Evolutionary conservation across 2,329 filamentous ascomycete species (phyloP), one percentile per base, ranked within the genome.

Genomic region (Diaporthe destruens): DNA sequence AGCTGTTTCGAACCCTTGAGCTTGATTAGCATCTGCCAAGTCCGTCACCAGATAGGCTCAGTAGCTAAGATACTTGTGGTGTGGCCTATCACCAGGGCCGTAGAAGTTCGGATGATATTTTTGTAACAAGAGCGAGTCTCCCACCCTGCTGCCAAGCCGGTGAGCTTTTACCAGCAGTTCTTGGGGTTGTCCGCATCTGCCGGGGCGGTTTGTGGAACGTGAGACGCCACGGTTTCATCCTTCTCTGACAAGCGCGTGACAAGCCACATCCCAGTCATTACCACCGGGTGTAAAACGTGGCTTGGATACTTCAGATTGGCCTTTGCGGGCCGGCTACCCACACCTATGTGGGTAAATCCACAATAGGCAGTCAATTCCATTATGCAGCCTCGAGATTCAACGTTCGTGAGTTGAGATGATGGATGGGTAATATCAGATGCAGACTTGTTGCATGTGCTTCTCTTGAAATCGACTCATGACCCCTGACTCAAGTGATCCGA

Each of bases 211-310:
- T 25, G 36, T 63, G 59, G 42, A 23, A 65, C 44, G 51, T 65
- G 59, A 65, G 59, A 65, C 59, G 44, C 29, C 29, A 65, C 59
- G 44, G 59, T 65, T 51, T 65, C 59, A 65, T 23, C 42, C 29
- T 32, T 29, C 42, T 32, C 59, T 51, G 25, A 51, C 42, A 51
- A 36, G 59, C 42, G 59, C 42, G 42, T 65, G 42, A 65, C 51
- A 12, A 36, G 34, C 59, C 44, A 36, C 20, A 65, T 20, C 59
- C 59, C 25, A 6, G 59, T 5, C 42, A 16, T 34, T 51, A 65
- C 25, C 49, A 42, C 16, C 29, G 42, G 44, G 36, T 51, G 49
- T n/a, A 51, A 36, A 29, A 44, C 9, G 8, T 34, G 49, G 59
- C 51, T 36, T 65, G 34, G 3, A n/a, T 4, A 49, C 36, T 20